Base-by-base conservation (phyloP, 2,329 filamentous ascomycete genomes). In the Fusarium sp. region DNA sequence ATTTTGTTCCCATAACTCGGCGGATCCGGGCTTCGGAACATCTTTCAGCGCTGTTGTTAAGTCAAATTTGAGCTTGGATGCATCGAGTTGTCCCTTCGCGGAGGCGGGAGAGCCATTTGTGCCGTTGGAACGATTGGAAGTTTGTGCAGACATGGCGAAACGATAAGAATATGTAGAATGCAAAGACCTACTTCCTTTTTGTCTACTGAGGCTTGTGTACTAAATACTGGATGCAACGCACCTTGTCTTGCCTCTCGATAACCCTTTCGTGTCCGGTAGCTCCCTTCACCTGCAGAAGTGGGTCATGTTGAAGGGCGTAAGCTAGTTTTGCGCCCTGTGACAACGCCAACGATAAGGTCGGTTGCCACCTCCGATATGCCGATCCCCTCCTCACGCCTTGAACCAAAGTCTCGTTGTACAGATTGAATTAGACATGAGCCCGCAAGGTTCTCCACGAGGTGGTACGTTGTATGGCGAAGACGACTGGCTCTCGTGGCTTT, bases 201-300 rank as follows among this genome's bases (percentile, higher is more conserved):
- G 18, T 5, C 5, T 2, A 4, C 0, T 18, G 0, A 23, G 9
- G 1, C n/a, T 1, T 19, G 16, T 0, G 8, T 4, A 25, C 23
- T 33, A 49, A 49, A 23, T 49, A 33, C 11, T 7, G 0, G 3
- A 4, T 3, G 16, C 7, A 2, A 49, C 19, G 16, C 29, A 14
- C 46, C 46, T 8, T 23, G 4, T 49, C 29, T 19, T 11, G 21
- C 1, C 0, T 10, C 16, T 14, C 4, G 46, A 3, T 11, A 19
- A 7, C 33, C 33, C 23, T n/a, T 39, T 38, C 19, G 8, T 54
- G 49, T 39, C 49, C 14, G 16, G 7, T 21, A 16, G 49, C 33
- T n/a, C 18, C 19, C 15, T 35, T 45, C 29, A 25, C 11, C 4
- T n/a, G 5, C 21, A 25, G 42, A 35, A 49, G 55, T 35, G 39